Percentiles rank a stretch among this genome's conserved stretches.
Evolutionary conservation across 2,329 filamentous ascomycete genomes (phyloP).

Genomic region (Pseudohalonectria lignicola): DNA sequence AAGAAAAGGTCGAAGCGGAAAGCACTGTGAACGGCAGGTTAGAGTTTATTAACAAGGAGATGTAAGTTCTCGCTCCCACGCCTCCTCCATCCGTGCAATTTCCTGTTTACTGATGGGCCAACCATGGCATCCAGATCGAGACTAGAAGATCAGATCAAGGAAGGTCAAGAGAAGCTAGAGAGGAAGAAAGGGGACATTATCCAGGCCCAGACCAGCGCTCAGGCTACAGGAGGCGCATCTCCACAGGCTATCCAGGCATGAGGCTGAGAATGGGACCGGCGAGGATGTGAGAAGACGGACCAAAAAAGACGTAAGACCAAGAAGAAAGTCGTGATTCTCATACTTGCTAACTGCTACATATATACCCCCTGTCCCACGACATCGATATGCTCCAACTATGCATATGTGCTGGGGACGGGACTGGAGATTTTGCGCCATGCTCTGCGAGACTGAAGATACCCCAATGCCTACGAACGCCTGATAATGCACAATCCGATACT

Average conservation of each 20-base stretch:
- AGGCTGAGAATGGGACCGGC: conserved; percentile 16
- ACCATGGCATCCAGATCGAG: no score
- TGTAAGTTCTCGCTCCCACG: conserved; percentile 45
- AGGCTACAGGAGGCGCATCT: conserved; percentile 26
- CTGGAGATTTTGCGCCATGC: no score
- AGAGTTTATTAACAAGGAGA: conserved; percentile 88
- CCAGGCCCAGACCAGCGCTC: conserved; percentile 38
- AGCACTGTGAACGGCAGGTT: conserved; percentile 83
- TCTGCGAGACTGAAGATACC: no score
- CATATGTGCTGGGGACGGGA: no score
- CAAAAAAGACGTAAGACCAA: no score
- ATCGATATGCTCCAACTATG: no score
- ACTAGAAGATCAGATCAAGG: conserved; percentile 41
- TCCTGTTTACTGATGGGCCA: no score
- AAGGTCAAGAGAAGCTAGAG: conserved; percentile 44
- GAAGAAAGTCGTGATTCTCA: no score
- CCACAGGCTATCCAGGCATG: conserved; percentile 15
- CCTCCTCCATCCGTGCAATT: conserved; percentile 17
- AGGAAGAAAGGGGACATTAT: conserved; percentile 51
- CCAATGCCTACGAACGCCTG: no score
- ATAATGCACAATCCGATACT: no score
- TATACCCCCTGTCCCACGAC: no score
- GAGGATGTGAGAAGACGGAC: conserved; percentile 11
- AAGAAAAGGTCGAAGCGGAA: conserved; percentile 82
- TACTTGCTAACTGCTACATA: no score